Evolutionary conservation across 2,329 filamentous ascomycete genomes (phyloP).

Genomic region (Aphanoascus verrucosus): DNA sequence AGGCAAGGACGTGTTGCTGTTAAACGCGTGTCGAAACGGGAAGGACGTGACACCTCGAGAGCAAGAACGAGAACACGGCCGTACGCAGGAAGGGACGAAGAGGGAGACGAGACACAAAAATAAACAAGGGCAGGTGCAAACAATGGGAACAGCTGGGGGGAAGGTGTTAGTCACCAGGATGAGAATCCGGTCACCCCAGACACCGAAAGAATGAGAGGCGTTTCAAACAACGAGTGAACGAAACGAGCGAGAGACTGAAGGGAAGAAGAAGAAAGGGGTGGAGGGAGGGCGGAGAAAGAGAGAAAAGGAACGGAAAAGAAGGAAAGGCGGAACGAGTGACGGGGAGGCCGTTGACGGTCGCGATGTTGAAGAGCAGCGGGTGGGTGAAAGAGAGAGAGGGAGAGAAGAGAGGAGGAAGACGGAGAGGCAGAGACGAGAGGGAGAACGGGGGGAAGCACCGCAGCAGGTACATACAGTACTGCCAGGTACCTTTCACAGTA

Average conservation of each 20-base stretch:
- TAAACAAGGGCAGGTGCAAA: conserved; percentile 7
- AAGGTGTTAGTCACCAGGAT: conserved; percentile 1
- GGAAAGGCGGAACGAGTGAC: conserved; percentile 8
- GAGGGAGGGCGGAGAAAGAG: conserved; percentile 5
- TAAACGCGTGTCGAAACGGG: background rate
- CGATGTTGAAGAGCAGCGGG: conserved; percentile 12
- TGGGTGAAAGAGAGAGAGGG: conserved; percentile 8
- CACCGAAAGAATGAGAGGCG: conserved; percentile 6
- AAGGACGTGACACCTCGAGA: background rate
- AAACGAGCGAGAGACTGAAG: conserved; percentile 10
- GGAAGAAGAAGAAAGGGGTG: conserved; percentile 2
- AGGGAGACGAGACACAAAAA: background rate
- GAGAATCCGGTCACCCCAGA: conserved; percentile 1
- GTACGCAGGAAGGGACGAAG: background rate
- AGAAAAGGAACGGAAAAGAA: conserved; percentile 3
- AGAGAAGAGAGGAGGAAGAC: conserved; percentile 16
- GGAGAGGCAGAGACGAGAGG: conserved; percentile 8
- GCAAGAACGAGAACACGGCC: conserved; percentile 2
- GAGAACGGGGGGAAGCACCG: conserved; percentile 13
- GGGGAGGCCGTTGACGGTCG: conserved; percentile 8
- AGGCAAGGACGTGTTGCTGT: background rate
- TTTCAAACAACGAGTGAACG: background rate
- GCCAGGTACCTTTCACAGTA: conserved; percentile 1
- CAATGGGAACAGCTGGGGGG: conserved; percentile 2
- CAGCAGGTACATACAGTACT: conserved; percentile 2